Percentiles rank a stretch among this genome's conserved stretches.
Evolutionary conservation across 345 rosid genomes (phyloP).

Genomic region (Euphorbia pulcherrima): DNA sequence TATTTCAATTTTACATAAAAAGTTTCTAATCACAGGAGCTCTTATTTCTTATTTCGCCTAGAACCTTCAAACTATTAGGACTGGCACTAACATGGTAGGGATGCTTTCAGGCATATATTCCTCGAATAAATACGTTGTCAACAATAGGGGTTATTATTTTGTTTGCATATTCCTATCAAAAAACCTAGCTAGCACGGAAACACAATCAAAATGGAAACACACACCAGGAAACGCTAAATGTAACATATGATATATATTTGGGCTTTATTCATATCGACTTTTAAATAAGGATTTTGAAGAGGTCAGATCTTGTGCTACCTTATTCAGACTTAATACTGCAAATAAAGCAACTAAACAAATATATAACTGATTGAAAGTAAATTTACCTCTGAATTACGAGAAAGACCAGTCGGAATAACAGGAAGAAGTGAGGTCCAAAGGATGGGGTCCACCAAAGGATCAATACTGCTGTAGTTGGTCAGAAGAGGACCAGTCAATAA

Average conservation of each 20-base stretch:
- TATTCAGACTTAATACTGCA: neutral
- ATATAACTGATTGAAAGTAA: neutral
- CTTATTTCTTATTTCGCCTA: too few species aligned
- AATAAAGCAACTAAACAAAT: neutral
- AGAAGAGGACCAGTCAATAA: slow-evolving; percentile 80
- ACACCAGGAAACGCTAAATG: too few species aligned
- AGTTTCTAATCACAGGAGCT: too few species aligned
- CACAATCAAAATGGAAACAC: too few species aligned
- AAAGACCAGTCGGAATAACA: slow-evolving; percentile 58
- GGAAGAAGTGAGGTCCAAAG: slow-evolving; percentile 79
- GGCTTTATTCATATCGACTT: neutral
- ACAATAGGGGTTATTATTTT: neutral
- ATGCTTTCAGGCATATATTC: neutral
- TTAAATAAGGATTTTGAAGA: neutral
- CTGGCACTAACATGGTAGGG: too few species aligned
- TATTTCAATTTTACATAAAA: too few species aligned
- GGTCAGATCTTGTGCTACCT: too few species aligned
- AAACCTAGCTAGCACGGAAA: too few species aligned
- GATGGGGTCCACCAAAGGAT: slow-evolving; percentile 71
- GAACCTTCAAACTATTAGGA: too few species aligned
- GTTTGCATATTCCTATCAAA: neutral
- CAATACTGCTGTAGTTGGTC: slow-evolving; percentile 68
- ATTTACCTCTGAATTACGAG: slow-evolving; percentile 70
- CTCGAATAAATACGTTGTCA: neutral
- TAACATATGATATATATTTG: neutral